phyloP scores from a whole-genome alignment of 202 grass and related monocot species.

The Digitaria exilis region DNA sequence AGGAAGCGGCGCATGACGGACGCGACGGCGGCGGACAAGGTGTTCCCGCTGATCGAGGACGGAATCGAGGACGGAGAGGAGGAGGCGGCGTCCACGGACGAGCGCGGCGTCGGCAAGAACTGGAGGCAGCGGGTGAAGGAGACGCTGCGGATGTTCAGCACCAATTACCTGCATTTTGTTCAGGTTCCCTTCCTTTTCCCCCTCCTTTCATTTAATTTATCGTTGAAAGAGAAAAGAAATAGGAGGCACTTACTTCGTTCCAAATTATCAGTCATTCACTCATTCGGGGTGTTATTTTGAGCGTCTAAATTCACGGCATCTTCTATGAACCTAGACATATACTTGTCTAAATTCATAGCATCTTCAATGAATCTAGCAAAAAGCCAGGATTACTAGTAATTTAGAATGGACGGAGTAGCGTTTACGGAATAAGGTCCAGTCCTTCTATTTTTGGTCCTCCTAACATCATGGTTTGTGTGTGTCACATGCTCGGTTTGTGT shows the following conservation, averaged over 20 bases:
- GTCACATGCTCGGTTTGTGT: constrained; percentile 24
- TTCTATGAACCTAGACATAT: too few species aligned
- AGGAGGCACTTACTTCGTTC: too few species aligned
- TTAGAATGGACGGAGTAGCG: too few species aligned
- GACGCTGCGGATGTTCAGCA: constrained; percentile 34
- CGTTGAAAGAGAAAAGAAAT: neutral
- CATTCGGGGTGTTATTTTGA: too few species aligned
- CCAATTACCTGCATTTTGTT: constrained; percentile 38
- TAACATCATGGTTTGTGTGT: constrained; percentile 16
- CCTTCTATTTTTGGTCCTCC: constrained; percentile 11
- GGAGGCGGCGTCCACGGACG: neutral
- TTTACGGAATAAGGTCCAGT: neutral
- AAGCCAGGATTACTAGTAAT: too few species aligned
- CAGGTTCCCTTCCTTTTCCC: constrained; percentile 19
- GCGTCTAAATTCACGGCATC: too few species aligned
- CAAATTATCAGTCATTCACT: too few species aligned
- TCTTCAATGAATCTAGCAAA: too few species aligned
- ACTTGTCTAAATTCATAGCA: too few species aligned
- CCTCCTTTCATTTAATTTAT: neutral
- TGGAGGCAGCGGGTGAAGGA: constrained; percentile 25
- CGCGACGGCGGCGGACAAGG: neutral
- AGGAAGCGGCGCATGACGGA: constrained; percentile 21
- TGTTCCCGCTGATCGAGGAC: neutral
- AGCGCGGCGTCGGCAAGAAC: constrained; percentile 10
- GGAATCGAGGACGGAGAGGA: neutral